phyloP scores from a whole-genome alignment of 352 stramenopile genomes.

The Globisporangium splendens region DNA sequence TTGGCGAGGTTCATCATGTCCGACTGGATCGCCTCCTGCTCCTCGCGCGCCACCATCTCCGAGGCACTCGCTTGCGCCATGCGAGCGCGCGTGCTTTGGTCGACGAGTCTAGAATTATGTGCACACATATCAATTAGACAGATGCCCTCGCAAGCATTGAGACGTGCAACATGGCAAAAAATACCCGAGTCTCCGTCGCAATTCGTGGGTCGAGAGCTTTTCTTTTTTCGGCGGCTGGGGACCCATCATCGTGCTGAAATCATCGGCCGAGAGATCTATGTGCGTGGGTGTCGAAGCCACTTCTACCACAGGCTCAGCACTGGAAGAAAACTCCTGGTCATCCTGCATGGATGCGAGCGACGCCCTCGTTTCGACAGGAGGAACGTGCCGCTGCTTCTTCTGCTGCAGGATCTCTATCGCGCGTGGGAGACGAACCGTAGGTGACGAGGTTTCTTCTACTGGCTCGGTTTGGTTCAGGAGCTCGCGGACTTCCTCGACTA shows the following conservation, averaged over 20 bases:
- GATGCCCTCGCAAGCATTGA: too few species aligned
- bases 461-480: neutral
- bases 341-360: too few species aligned
- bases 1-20: slow-evolving; percentile 74
- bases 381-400: slow-evolving; percentile 12
- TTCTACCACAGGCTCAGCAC: neutral
- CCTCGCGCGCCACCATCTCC: slow-evolving; percentile 43
- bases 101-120: slow-evolving; percentile 22
- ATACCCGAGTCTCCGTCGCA: slow-evolving; percentile 58
- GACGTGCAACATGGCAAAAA: neutral
- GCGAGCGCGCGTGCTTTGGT: slow-evolving; percentile 23
- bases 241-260: slow-evolving; percentile 67
- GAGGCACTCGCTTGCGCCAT: slow-evolving; percentile 24
- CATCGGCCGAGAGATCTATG: slow-evolving; percentile 32
- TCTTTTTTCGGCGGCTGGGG: slow-evolving; percentile 24
- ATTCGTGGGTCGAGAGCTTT: slow-evolving; percentile 50
- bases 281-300: neutral
- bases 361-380: neutral
- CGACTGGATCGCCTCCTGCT: slow-evolving; percentile 67
- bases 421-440: slow-evolving; percentile 19
- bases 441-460: neutral
- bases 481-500: slow-evolving; percentile 21
- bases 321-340: neutral
- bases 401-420: slow-evolving; percentile 25
- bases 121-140: neutral